These are phyloP conservation scores for Termitomyces eurrhizus DNA, from an alignment of 768 basidiomycete species.

Conservation along the genomic window DNA sequence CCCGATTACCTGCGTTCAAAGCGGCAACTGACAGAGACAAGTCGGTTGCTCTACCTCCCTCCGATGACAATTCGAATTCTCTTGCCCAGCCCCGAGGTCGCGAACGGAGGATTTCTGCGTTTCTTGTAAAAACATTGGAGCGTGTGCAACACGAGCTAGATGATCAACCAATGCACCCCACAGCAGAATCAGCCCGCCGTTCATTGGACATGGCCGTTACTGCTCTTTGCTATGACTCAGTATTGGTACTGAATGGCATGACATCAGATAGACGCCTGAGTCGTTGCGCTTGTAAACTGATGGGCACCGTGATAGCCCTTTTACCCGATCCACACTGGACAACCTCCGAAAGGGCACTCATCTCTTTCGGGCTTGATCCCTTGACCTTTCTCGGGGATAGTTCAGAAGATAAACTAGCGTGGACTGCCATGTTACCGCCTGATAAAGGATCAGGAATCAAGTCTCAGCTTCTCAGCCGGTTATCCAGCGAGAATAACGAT, in stretches of 20 bases:
- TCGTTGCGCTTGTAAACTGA: conserved; percentile 53
- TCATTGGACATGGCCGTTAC: conserved; percentile 66
- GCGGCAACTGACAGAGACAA: background rate
- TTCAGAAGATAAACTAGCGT: conserved; percentile 24
- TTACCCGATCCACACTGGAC: conserved; percentile 50
- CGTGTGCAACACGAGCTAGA: conserved; percentile 48
- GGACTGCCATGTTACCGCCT: conserved; percentile 45
- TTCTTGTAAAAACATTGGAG: conserved; percentile 62
- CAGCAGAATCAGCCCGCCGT: conserved; percentile 61
- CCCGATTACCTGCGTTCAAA: conserved; percentile 48
- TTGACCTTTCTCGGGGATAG: conserved; percentile 42
- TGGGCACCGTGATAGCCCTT: conserved; percentile 33
- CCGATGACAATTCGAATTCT: conserved; percentile 22
- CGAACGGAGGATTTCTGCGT: conserved; percentile 59
- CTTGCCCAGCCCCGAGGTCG: conserved; percentile 47
- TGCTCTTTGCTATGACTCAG: conserved; percentile 65
- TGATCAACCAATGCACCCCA: conserved; percentile 34
- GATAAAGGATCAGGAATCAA: conserved; percentile 59
- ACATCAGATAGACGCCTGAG: conserved; percentile 57
- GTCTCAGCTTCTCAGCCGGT: conserved; percentile 40
- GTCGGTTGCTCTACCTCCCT: background rate
- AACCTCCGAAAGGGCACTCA: conserved; percentile 54
- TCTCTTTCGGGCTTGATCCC: conserved; percentile 65
- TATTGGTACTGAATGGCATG: conserved; percentile 62
- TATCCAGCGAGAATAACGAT: conserved; percentile 20